Conservation (phyloP, 2,329 filamentous ascomycete species). For the Scopulariopsis brevicaulis region DNA sequence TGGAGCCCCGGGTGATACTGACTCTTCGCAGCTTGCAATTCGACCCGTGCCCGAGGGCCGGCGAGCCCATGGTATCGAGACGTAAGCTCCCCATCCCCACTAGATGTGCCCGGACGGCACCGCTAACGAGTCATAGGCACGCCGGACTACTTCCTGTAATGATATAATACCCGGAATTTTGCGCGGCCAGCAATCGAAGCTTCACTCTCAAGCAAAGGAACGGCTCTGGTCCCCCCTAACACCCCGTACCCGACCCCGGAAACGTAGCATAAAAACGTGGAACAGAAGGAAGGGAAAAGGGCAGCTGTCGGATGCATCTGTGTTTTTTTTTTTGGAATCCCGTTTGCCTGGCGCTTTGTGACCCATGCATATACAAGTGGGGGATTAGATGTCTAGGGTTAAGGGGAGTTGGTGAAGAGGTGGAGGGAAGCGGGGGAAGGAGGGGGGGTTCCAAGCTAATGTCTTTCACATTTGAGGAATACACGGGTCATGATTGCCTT, state of each 20-base stretch:
- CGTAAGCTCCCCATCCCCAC: slow-evolving; percentile 33
- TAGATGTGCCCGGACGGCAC: background rate
- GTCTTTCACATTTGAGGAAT: background rate
- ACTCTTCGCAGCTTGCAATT: slow-evolving; percentile 76
- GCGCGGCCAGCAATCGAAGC: background rate
- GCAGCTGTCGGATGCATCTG: background rate
- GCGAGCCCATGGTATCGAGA: slow-evolving; percentile 97
- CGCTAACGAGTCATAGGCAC: slow-evolving; percentile 43
- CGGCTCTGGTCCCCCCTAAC: background rate
- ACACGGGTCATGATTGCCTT: background rate
- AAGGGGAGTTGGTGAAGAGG: background rate
- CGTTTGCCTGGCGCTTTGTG: background rate
- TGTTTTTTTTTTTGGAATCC: background rate
- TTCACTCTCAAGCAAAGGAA: background rate
- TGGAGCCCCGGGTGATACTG: slow-evolving; percentile 12
- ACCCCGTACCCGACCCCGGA: background rate
- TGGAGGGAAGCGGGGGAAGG: background rate
- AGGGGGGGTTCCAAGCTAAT: background rate
- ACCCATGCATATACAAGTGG: background rate
- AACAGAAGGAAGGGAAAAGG: slow-evolving; percentile 1
- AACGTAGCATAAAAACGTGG: background rate
- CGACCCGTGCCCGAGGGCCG: slow-evolving; percentile 92
- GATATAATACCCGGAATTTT: slow-evolving; percentile 4
- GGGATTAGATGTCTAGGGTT: background rate
- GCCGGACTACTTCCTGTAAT: slow-evolving; percentile 96